A percentile compares a stretch with the other conserved stretches of the same genome.
Evolutionary conservation across 2,329 filamentous ascomycete species (phyloP).

Genomic region (Neodidymelliopsis sp.): DNA sequence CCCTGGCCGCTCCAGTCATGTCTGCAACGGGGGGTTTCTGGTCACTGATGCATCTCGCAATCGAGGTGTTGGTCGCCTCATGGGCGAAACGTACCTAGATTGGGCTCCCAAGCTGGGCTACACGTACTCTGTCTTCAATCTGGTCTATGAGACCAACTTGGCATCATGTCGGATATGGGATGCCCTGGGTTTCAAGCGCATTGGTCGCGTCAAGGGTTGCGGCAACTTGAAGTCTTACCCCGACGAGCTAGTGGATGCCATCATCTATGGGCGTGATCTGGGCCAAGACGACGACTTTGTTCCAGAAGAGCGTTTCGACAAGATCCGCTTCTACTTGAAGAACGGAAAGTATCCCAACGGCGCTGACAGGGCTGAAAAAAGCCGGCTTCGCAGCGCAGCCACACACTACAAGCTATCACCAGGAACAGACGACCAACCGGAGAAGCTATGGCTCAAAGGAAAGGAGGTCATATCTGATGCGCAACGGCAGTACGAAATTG

Average conservation of each 20-base stretch:
- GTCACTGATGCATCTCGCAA: slow-evolving; percentile 58
- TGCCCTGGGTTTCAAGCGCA: slow-evolving; percentile 88
- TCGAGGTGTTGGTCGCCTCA: slow-evolving; percentile 58
- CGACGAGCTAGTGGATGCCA: slow-evolving; percentile 57
- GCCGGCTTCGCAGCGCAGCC: slow-evolving; percentile 87
- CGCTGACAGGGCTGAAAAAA: slow-evolving; percentile 94
- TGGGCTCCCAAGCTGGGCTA: slow-evolving; percentile 72
- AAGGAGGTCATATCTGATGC: slow-evolving; percentile 96
- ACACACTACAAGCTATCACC: slow-evolving; percentile 88
- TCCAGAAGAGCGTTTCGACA: slow-evolving; percentile 96
- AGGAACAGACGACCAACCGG: slow-evolving; percentile 52
- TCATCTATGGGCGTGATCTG: slow-evolving; percentile 68
- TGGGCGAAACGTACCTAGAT: slow-evolving; percentile 61
- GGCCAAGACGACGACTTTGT: slow-evolving; percentile 78
- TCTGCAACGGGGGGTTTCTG: slow-evolving; percentile 72
- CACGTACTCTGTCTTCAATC: slow-evolving; percentile 91
- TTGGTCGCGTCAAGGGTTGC: slow-evolving; percentile 73
- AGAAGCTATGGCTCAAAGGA: slow-evolving; percentile 91
- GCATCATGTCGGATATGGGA: slow-evolving; percentile 93
- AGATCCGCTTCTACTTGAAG: slow-evolving; percentile 97
- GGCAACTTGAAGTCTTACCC: slow-evolving; percentile 59
- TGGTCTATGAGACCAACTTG: slow-evolving; percentile 93
- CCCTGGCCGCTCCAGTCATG: slow-evolving; percentile 86
- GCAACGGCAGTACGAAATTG: slow-evolving; percentile 88
- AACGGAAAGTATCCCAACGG: slow-evolving; percentile 92